Conservation (phyloP, 306 rosid species). For the Vachellia collinsii region DNA sequence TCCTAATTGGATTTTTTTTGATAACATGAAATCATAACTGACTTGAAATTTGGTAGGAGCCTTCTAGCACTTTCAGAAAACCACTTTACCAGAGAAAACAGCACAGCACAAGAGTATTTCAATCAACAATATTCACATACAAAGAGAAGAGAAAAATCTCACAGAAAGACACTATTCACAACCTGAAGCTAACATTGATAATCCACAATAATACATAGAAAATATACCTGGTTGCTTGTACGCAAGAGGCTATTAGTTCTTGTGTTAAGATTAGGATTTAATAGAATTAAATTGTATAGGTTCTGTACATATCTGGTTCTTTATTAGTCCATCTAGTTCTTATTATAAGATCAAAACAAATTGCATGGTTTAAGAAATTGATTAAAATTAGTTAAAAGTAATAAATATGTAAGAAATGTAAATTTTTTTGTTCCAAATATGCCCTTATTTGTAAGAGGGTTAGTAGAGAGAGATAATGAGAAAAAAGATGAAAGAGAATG, state of each 20-base stretch:
- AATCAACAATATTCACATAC: not conserved
- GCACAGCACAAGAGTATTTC: not conserved
- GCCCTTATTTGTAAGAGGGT: too few relatives aligned
- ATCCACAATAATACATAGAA: not conserved
- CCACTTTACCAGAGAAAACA: not conserved
- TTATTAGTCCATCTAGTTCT: too few relatives aligned
- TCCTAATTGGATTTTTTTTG: slow-evolving; percentile 24
- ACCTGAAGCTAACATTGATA: not conserved
- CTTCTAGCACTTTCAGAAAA: not conserved
- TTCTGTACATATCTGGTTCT: not conserved
- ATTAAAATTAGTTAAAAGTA: too few relatives aligned
- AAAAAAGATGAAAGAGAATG: too few relatives aligned
- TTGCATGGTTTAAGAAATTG: too few relatives aligned
- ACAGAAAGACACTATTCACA: not conserved
- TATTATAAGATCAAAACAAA: too few relatives aligned
- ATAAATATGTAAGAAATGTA: too few relatives aligned
- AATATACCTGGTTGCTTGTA: not conserved
- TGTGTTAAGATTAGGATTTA: not conserved
- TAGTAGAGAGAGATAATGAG: too few relatives aligned
- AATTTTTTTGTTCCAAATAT: too few relatives aligned
- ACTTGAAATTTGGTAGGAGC: not conserved
- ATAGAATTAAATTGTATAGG: not conserved
- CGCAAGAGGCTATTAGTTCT: not conserved
- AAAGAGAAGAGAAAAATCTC: not conserved
- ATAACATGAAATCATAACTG: slow-evolving; percentile 24